Conservation (phyloP, 306 rosid species). For the Prunus mongolica region DNA sequence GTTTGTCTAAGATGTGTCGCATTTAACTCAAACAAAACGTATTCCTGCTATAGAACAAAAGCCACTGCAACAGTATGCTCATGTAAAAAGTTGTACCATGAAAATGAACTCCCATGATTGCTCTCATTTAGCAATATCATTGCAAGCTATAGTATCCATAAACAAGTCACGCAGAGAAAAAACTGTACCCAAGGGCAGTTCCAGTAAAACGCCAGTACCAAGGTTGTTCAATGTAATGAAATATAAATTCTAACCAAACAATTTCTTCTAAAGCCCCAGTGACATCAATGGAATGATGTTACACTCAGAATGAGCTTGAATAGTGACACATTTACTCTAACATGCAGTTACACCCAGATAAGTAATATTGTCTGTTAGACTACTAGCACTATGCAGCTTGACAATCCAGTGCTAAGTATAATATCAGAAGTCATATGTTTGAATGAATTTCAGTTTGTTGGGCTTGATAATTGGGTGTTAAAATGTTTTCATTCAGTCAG, state of each 20-base stretch:
- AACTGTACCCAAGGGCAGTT: too few relatives aligned
- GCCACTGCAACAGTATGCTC: not conserved
- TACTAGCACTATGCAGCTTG: not conserved
- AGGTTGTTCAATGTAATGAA: not conserved
- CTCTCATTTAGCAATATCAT: not conserved
- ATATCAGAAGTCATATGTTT: not conserved
- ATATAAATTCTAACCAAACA: not conserved
- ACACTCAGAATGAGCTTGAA: not conserved
- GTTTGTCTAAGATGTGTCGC: not conserved
- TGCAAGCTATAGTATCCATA: not conserved
- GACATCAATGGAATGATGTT: not conserved
- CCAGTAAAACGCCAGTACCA: not conserved
- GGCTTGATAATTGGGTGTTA: not conserved
- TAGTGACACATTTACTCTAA: not conserved
- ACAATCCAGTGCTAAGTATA: not conserved
- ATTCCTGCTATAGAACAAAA: not conserved
- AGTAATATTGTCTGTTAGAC: not conserved
- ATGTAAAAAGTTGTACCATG: not conserved
- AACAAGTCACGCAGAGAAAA: too few relatives aligned
- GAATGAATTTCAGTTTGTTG: not conserved
- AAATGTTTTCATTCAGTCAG: not conserved
- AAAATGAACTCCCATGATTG: not conserved
- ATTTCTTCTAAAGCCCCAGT: not conserved
- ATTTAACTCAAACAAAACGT: too few relatives aligned
- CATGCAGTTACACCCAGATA: not conserved